Conservation (phyloP, 2,329 filamentous ascomycete genomes). For the Penicillium sp. region DNA sequence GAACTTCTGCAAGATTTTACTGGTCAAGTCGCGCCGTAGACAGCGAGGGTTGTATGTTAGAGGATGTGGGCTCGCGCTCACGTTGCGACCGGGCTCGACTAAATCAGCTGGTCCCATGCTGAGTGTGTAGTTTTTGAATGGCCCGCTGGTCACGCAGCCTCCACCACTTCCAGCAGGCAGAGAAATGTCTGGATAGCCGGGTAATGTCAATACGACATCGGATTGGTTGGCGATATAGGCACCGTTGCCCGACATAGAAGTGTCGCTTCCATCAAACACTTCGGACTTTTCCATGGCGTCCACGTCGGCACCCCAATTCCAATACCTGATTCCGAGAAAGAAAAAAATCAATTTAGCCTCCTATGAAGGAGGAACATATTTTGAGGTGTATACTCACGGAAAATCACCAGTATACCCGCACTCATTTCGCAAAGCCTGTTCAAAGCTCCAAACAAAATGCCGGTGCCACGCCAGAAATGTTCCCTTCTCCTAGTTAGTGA, state of each 20-base stretch:
- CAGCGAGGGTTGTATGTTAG: slow-evolving; percentile 36
- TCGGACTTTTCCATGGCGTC: slow-evolving; percentile 46
- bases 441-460: slow-evolving; percentile 38
- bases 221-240: slow-evolving; percentile 33
- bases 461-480: slow-evolving; percentile 44
- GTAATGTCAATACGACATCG: slow-evolving; percentile 24
- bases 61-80: slow-evolving; percentile 15
- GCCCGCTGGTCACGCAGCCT: slow-evolving; percentile 40
- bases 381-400: slow-evolving; percentile 23
- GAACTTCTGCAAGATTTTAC: slow-evolving; percentile 17
- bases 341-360: not conserved
- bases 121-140: slow-evolving; percentile 39
- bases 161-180: slow-evolving; percentile 34
- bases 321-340: slow-evolving; percentile 39
- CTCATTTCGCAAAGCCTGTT: slow-evolving; percentile 38
- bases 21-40: slow-evolving; percentile 31
- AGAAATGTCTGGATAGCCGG: slow-evolving; percentile 41
- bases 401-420: slow-evolving; percentile 45
- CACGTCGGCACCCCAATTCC: slow-evolving; percentile 52
- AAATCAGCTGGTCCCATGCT: slow-evolving; percentile 31
- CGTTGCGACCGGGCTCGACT: slow-evolving; percentile 10
- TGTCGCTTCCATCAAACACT: slow-evolving; percentile 55
- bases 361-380: not conserved
- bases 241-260: slow-evolving; percentile 54
- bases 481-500: slow-evolving; percentile 15